A percentile compares a stretch with the other conserved stretches of the same genome.
phyloP scores from a whole-genome alignment of 352 stramenopile genomes.

The Globisporangium spiculum region DNA sequence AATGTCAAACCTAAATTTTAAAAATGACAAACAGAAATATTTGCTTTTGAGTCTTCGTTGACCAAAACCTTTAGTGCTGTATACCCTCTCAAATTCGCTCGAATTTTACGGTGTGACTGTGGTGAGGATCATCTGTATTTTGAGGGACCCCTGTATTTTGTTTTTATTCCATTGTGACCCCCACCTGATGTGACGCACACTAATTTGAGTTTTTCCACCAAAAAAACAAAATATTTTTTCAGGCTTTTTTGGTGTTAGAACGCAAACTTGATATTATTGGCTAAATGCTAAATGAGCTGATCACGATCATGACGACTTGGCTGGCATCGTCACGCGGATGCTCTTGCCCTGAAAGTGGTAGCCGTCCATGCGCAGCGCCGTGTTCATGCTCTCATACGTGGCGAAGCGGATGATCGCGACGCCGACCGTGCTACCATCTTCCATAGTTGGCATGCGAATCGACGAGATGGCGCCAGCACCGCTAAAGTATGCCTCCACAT shows the following conservation, averaged over 20 bases:
- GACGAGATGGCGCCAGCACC: constrained; percentile 46
- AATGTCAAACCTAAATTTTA: too few relatives aligned
- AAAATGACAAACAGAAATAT: too few relatives aligned
- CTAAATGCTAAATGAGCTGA: background rate
- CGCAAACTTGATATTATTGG: background rate
- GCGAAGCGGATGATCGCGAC: constrained; percentile 63
- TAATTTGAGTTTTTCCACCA: background rate
- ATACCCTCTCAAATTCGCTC: too few relatives aligned
- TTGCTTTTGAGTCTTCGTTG: too few relatives aligned
- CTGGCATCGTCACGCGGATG: constrained; percentile 45
- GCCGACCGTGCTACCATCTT: constrained; percentile 65
- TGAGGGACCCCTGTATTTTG: background rate
- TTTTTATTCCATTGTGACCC: background rate
- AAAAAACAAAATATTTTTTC: background rate
- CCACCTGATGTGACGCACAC: background rate
- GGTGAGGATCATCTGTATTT: too few relatives aligned
- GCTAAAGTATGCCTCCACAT: constrained; percentile 67
- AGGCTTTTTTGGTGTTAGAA: background rate
- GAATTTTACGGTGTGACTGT: too few relatives aligned
- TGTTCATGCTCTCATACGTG: constrained; percentile 42
- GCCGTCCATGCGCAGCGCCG: constrained; percentile 59
- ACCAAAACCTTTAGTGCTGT: too few relatives aligned
- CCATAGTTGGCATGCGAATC: constrained; percentile 68
- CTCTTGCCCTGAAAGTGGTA: constrained; percentile 69
- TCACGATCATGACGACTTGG: constrained; percentile 4